Percentiles rank a stretch among this genome's conserved stretches.
phyloP scores from a whole-genome alignment of 2,329 filamentous ascomycete species.

The Colletotrichum simmondsii region DNA sequence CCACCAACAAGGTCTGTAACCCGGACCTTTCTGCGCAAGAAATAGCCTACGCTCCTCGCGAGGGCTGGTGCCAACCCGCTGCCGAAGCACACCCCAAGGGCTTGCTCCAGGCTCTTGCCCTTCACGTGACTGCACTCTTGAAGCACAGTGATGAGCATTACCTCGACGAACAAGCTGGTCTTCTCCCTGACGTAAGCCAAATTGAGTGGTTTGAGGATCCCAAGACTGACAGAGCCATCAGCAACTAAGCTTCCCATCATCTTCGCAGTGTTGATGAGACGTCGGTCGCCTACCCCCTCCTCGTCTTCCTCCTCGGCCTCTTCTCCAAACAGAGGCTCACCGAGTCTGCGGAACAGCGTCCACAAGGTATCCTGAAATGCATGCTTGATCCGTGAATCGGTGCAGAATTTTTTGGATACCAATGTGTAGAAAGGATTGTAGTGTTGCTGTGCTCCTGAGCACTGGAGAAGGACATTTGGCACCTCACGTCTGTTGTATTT shows the following conservation, averaged over 20 bases:
- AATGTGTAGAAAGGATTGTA: constrained; percentile 97
- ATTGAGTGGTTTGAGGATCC: constrained; percentile 76
- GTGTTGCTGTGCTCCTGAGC: constrained; percentile 80
- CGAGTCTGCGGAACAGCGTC: constrained; percentile 85
- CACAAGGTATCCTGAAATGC: constrained; percentile 90
- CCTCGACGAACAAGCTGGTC: constrained; percentile 82
- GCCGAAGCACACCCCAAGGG: constrained; percentile 21
- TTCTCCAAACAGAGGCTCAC: constrained; percentile 80
- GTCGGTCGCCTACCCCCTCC: constrained; percentile 59
- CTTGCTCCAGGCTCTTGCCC: constrained; percentile 43
- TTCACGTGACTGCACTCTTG: constrained; percentile 62
- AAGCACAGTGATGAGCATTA: constrained; percentile 81
- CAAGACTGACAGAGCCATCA: constrained; percentile 56
- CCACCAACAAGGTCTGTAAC: constrained; percentile 68
- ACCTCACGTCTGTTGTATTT: constrained; percentile 88
- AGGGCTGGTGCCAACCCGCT: constrained; percentile 66
- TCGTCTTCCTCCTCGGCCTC: constrained; percentile 66
- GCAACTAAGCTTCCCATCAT: constrained; percentile 64
- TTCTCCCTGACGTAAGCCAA: constrained; percentile 81
- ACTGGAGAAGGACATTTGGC: constrained; percentile 87
- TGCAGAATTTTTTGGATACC: constrained; percentile 82
- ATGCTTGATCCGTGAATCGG: constrained; percentile 79
- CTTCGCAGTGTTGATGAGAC: constrained; percentile 63
- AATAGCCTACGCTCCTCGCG: constrained; percentile 80
- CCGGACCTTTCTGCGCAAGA: constrained; percentile 79